A percentile compares a stretch with the other conserved stretches of the same genome.
Conservation (phyloP, 1,139 yeast genomes). For the Geotrichum restrictum region DNA sequence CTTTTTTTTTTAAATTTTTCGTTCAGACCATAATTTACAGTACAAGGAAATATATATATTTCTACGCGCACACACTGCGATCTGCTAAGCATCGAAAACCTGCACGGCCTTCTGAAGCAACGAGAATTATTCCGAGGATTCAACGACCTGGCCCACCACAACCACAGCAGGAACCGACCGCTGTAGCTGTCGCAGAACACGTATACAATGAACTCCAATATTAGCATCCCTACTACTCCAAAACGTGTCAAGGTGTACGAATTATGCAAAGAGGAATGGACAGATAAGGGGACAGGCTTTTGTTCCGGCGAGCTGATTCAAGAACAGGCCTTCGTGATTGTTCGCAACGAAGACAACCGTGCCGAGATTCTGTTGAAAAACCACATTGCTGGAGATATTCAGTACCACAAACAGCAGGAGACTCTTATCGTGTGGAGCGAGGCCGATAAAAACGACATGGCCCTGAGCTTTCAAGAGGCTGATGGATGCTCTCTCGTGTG, state of each 20-base stretch:
- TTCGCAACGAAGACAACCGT: slow-evolving; percentile 64
- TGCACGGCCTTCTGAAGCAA: too few species aligned
- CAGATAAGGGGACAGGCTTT: slow-evolving; percentile 89
- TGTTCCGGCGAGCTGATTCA: slow-evolving; percentile 64
- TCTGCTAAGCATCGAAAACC: too few species aligned
- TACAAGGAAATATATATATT: too few species aligned
- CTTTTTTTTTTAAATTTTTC: too few species aligned
- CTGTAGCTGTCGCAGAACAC: slow-evolving; percentile 1
- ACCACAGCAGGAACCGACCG: too few species aligned
- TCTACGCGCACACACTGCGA: too few species aligned
- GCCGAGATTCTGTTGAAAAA: slow-evolving; percentile 61
- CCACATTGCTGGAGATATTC: slow-evolving; percentile 65
- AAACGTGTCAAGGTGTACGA: slow-evolving; percentile 87
- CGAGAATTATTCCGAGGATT: too few species aligned
- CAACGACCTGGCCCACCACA: too few species aligned
- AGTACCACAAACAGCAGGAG: slow-evolving; percentile 91
- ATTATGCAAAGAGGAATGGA: slow-evolving; percentile 78
- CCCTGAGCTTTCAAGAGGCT: slow-evolving; percentile 86
- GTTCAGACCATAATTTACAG: too few species aligned
- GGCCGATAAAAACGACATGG: slow-evolving; percentile 70
- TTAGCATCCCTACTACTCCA: slow-evolving; percentile 46
- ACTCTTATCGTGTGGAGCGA: slow-evolving; percentile 95
- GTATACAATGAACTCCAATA: slow-evolving; percentile 7
- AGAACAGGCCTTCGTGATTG: slow-evolving; percentile 58
- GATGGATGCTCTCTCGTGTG: slow-evolving; percentile 84